These are phyloP conservation scores for Neurospora sp. DNA, from an alignment of 495 filamentous ascomycete species.

Conservation along the genomic window DNA sequence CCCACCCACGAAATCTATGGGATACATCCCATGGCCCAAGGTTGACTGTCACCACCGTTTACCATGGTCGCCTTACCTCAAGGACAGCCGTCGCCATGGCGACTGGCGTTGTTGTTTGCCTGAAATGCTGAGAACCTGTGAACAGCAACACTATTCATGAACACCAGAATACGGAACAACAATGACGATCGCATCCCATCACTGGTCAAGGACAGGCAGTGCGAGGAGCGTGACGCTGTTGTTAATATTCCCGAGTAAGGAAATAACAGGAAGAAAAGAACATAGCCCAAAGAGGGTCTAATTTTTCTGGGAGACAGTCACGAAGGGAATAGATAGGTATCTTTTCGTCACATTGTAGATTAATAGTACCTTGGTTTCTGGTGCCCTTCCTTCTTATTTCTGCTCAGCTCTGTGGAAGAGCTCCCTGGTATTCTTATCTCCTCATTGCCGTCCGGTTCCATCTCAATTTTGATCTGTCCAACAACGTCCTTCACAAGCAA, in stretches of 20 bases:
- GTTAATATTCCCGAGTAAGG: accelerated
- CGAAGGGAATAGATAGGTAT: not conserved
- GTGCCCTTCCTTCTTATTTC: too few relatives aligned
- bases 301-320: too few relatives aligned
- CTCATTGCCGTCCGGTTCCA: too few relatives aligned
- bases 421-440: too few relatives aligned
- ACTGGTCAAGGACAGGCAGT: not conserved
- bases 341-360: too few relatives aligned
- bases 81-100: not conserved
- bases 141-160: not conserved
- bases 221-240: accelerated
- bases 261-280: too few relatives aligned
- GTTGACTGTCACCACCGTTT: not conserved
- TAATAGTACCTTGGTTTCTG: too few relatives aligned
- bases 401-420: too few relatives aligned
- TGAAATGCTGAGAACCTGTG: not conserved
- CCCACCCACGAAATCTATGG: not conserved
- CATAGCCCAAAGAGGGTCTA: not conserved
- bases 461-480: too few relatives aligned
- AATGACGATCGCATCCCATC: not conserved
- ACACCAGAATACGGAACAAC: not conserved
- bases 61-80: not conserved
- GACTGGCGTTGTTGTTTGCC: not conserved
- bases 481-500: too few relatives aligned
- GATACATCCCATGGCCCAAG: not conserved